A percentile compares a stretch with the other conserved stretches of the same genome.
phyloP scores from a whole-genome alignment of 1,284 basidiomycete species.

The Schizophyllum amplum region DNA sequence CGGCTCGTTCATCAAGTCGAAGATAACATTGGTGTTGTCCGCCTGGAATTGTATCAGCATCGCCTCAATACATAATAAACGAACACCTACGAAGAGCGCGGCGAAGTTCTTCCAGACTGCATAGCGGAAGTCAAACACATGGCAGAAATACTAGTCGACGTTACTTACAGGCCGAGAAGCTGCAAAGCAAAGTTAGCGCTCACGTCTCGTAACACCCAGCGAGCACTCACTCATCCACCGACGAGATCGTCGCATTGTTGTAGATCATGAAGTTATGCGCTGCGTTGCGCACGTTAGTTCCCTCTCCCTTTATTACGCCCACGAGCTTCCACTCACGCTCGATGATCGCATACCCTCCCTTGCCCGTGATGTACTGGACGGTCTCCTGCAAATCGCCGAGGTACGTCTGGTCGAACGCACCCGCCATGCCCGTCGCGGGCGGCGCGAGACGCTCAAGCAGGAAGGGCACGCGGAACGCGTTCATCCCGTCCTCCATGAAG shows the following conservation, averaged over 20 bases:
- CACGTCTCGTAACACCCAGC: neutral
- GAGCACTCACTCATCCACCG: slow-evolving; percentile 34
- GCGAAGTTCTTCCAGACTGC: slow-evolving; percentile 52
- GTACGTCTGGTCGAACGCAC: slow-evolving; percentile 45
- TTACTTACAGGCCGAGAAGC: slow-evolving; percentile 44
- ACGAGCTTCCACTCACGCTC: slow-evolving; percentile 35
- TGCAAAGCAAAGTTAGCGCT: slow-evolving; percentile 14
- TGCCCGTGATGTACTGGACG: slow-evolving; percentile 51
- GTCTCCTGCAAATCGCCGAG: slow-evolving; percentile 43
- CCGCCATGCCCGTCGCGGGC: slow-evolving; percentile 42
- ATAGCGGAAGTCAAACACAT: neutral
- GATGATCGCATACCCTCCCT: slow-evolving; percentile 48
- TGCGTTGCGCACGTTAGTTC: slow-evolving; percentile 15
- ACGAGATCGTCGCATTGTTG: slow-evolving; percentile 41
- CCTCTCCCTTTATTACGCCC: neutral
- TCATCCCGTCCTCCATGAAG: slow-evolving; percentile 50
- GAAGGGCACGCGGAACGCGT: slow-evolving; percentile 59
- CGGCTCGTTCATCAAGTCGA: slow-evolving; percentile 59
- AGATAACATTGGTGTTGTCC: slow-evolving; percentile 44
- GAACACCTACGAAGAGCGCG: slow-evolving; percentile 36
- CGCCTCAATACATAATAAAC: too few species aligned
- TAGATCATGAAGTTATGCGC: slow-evolving; percentile 57
- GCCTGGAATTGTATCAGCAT: slow-evolving; percentile 24
- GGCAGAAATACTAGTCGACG: neutral
- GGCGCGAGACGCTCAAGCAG: slow-evolving; percentile 48